These are phyloP conservation scores for Sphaerobolus stellatus DNA, from an alignment of 1,284 basidiomycete genomes.

Conservation along the genomic window DNA sequence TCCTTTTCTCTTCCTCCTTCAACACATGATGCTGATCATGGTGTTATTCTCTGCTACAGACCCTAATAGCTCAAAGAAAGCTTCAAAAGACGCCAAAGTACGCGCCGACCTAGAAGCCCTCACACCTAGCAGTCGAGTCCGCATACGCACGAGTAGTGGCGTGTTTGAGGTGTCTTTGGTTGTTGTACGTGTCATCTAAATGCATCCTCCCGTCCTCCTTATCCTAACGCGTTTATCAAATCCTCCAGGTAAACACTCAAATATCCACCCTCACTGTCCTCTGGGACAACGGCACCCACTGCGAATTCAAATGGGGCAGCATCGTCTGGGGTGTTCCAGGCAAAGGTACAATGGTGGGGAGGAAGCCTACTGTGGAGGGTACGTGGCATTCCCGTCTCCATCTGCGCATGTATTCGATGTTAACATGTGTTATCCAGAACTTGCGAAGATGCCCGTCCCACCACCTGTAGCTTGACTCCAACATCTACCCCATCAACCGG, in stretches of 20 bases:
- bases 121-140: slow-evolving; percentile 68
- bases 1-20: slow-evolving; percentile 7
- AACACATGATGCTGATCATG: slow-evolving; percentile 8
- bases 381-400: too few species aligned
- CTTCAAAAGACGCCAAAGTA: slow-evolving; percentile 64
- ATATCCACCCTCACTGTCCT: too few species aligned
- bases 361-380: not conserved
- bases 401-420: too few species aligned
- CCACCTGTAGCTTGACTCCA: too few species aligned
- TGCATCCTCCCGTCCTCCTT: too few species aligned
- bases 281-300: slow-evolving; percentile 68
- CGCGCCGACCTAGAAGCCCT: slow-evolving; percentile 66
- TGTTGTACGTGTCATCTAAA: too few species aligned
- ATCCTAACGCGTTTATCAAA: too few species aligned
- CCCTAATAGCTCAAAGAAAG: slow-evolving; percentile 69
- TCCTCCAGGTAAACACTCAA: too few species aligned
- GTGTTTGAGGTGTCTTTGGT: slow-evolving; percentile 78
- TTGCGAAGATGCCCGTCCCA: too few species aligned
- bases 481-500: too few species aligned
- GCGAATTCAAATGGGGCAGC: slow-evolving; percentile 78
- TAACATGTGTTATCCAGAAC: too few species aligned
- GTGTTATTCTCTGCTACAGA: slow-evolving; percentile 39
- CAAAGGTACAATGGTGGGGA: not conserved
- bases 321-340: slow-evolving; percentile 49
- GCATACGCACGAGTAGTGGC: slow-evolving; percentile 74